phyloP scores from a whole-genome alignment of 192 early-diverging fungal genomes.

The Spizellomyces punctatus region DNA sequence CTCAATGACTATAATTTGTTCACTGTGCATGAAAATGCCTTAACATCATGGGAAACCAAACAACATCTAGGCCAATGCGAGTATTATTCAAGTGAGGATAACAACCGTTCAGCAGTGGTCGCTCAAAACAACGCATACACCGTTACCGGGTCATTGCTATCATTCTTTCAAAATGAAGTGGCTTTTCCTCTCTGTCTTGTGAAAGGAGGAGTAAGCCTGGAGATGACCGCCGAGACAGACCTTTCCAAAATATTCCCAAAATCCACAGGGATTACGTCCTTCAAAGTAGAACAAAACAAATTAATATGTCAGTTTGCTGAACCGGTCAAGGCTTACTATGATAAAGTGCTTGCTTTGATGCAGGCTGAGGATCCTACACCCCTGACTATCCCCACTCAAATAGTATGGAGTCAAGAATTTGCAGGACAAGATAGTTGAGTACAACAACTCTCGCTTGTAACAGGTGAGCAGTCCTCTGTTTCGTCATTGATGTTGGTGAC shows the following conservation, averaged over 20 bases:
- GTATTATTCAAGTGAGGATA: background rate
- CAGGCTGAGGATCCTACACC: conserved; percentile 8
- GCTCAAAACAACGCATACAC: conserved; percentile 7
- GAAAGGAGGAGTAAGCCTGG: background rate
- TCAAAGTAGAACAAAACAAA: background rate
- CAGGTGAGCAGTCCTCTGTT: conserved; percentile 4
- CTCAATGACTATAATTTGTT: conserved; percentile 10
- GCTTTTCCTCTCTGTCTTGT: conserved; percentile 8
- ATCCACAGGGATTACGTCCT: background rate
- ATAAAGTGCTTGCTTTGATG: conserved; percentile 15
- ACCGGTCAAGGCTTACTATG: conserved; percentile 5
- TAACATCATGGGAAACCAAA: no score
- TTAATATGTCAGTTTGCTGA: conserved; percentile 9
- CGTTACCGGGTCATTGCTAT: background rate
- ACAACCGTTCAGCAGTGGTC: background rate
- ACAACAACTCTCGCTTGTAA: conserved; percentile 8
- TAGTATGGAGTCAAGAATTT: conserved; percentile 10
- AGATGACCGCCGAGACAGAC: conserved; percentile 1
- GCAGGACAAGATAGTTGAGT: conserved; percentile 1
- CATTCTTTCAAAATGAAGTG: conserved; percentile 7
- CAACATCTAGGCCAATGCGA: no score
- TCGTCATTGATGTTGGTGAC: no score
- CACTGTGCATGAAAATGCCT: no score
- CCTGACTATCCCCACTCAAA: conserved; percentile 8
- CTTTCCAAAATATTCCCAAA: background rate